phyloP scores from a whole-genome alignment of 202 grass and related monocot genomes.

The Zizania palustris region DNA sequence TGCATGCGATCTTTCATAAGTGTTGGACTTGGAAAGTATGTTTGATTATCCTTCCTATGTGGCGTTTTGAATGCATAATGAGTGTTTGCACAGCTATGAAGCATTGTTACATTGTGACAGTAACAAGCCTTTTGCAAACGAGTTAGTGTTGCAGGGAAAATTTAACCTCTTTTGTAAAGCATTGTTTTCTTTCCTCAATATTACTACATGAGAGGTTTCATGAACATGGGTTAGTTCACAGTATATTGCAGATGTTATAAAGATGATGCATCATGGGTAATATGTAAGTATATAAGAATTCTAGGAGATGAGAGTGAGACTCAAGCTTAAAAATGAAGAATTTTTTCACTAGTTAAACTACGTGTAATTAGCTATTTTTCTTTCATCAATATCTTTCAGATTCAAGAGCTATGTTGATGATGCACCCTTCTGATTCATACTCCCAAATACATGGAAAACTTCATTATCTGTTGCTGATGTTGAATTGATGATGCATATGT shows the following conservation, averaged over 20 bases:
- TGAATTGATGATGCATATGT: conserved; percentile 30
- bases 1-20: background rate
- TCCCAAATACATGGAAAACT: conserved; percentile 10
- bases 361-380: background rate
- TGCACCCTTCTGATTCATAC: conserved; percentile 24
- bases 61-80: conserved; percentile 24
- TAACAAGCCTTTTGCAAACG: conserved; percentile 29
- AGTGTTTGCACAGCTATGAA: conserved; percentile 32
- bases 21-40: background rate
- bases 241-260: conserved; percentile 14
- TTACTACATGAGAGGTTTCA: background rate
- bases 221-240: conserved; percentile 13
- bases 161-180: conserved; percentile 15
- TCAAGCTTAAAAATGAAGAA: background rate
- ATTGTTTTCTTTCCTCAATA: background rate
- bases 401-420: background rate
- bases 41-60: conserved; percentile 1
- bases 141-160: conserved; percentile 32
- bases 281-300: conserved; percentile 24
- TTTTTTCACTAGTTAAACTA: background rate
- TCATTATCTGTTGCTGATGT: conserved; percentile 35
- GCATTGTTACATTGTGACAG: conserved; percentile 22
- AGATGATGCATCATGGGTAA: conserved; percentile 6
- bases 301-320: background rate
- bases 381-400: background rate